Evolutionary conservation across 2,329 filamentous ascomycete species (phyloP), one percentile per base, ranked within the genome.

Genomic region (Fusarium sp.): DNA sequence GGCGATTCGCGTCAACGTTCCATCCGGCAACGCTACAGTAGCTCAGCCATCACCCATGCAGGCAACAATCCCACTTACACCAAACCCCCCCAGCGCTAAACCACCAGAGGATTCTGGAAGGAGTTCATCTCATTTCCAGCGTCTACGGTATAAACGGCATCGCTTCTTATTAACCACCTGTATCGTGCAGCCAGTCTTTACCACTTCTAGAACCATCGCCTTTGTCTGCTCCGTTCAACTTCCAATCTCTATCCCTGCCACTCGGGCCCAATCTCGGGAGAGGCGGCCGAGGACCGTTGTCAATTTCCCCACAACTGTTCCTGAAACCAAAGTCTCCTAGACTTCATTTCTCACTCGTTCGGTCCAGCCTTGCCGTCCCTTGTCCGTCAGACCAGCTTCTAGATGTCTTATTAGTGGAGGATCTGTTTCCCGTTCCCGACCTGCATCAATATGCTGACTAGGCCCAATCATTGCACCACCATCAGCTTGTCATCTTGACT

Each of bases 371-470:
- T 70, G 66, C 56, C 68, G 53, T 69, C 64, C 76, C 70, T 47
- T 63, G 75, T 44, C 65, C 68, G 61, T 77, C 74, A 73, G 42
- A 61, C 66, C 64, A 74, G 65, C 46, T 67, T 44, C 46, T 19
- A 23, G 50, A 33, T 33, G 56, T 74, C 67, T 54, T 62, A 77
- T 78, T 77, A 74, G 77, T 77, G 76, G 76, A 76, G 63, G 75
- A 77, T 76, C 65, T 73, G 44, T 64, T 28, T 60, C 42, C 72
- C 68, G 67, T 65, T 30, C n/a, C 37, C 58, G 62, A 56, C n/a
- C 44, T 57, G 66, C 42, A 62, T 43, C 35, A n/a, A 68, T 71
- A 70, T 67, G 69, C 68, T 66, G 72, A 76, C 60, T 62, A 58
- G 71, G 12, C 43, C 58, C 63, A 52, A 65, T 56, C 57, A 69